Evolutionary conservation across 345 rosid genomes (phyloP).

Genomic region (Salix dunnii): DNA sequence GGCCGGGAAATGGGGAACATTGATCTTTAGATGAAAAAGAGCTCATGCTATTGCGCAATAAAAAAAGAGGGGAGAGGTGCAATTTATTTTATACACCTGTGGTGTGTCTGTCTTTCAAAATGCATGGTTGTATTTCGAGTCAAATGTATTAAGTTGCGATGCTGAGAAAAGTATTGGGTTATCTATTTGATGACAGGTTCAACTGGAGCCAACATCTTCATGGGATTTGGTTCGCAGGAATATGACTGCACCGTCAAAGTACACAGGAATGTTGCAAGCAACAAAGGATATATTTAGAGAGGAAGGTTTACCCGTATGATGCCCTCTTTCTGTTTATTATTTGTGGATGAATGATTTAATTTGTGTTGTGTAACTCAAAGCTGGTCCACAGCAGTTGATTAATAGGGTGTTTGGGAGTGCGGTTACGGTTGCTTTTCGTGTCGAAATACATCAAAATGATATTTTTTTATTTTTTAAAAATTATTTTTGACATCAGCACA

Average conservation of each 20-base stretch:
- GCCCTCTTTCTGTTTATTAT: neutral
- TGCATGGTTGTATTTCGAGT: neutral
- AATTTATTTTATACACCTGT: neutral
- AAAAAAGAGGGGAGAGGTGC: neutral
- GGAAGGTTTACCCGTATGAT: conserved; percentile 80
- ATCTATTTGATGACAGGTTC: conserved; percentile 55
- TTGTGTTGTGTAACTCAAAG: neutral
- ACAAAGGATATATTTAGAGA: conserved; percentile 83
- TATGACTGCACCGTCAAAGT: conserved; percentile 57
- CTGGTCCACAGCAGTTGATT: neutral
- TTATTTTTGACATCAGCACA: no score
- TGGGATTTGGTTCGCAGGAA: conserved; percentile 60
- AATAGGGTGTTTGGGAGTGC: no score
- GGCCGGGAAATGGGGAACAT: neutral
- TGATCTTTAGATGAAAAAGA: neutral
- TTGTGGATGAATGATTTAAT: neutral
- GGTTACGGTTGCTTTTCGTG: no score
- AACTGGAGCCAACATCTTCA: conserved; percentile 81
- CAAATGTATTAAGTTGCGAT: neutral
- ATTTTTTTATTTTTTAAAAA: no score
- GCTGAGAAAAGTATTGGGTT: neutral
- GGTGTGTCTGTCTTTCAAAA: neutral
- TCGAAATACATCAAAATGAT: no score
- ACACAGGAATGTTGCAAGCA: conserved; percentile 90
- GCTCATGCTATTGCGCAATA: neutral